Conservation (phyloP, 257 asterid genomes). For the Parsonsia alboflavescens region DNA sequence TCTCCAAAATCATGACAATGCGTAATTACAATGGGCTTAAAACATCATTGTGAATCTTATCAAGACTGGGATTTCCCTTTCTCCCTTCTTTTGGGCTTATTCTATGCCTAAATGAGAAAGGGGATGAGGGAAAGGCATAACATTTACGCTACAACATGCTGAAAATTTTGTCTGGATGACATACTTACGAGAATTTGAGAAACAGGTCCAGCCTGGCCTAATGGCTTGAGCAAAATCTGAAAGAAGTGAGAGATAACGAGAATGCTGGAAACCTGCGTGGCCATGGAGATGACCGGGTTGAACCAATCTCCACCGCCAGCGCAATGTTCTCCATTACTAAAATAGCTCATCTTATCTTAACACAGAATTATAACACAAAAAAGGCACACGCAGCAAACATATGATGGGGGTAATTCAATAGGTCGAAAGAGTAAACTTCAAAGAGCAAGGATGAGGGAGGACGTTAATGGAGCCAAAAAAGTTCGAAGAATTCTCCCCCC, state of each 20-base stretch:
- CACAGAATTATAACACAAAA: not conserved
- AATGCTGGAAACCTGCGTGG: conserved; percentile 73
- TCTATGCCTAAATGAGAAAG: not conserved
- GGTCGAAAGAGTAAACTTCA: not conserved
- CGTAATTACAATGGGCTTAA: not conserved
- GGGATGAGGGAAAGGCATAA: not conserved
- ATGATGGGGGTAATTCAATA: not conserved
- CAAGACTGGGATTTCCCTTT: not conserved
- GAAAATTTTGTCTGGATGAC: conserved; percentile 41
- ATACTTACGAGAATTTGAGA: conserved; percentile 98
- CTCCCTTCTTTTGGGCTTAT: not conserved
- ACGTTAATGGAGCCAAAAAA: not conserved
- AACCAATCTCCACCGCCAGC: conserved; percentile 31
- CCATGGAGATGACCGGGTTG: conserved; percentile 83
- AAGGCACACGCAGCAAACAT: not conserved
- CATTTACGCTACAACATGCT: too few relatives aligned
- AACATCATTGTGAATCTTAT: not conserved
- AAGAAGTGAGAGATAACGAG: conserved; percentile 90
- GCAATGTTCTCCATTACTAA: conserved; percentile 16
- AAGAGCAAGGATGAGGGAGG: conserved; percentile 14
- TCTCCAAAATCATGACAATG: not conserved
- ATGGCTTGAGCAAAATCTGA: conserved; percentile 74
- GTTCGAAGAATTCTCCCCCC: conserved; percentile 9
- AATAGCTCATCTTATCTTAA: conserved; percentile 16
- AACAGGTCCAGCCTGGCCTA: conserved; percentile 88